A percentile compares a stretch with the other conserved stretches of the same genome.
Evolutionary conservation across 2,329 filamentous ascomycete genomes (phyloP).

Genomic region (Aspergillus puulaauensis): DNA sequence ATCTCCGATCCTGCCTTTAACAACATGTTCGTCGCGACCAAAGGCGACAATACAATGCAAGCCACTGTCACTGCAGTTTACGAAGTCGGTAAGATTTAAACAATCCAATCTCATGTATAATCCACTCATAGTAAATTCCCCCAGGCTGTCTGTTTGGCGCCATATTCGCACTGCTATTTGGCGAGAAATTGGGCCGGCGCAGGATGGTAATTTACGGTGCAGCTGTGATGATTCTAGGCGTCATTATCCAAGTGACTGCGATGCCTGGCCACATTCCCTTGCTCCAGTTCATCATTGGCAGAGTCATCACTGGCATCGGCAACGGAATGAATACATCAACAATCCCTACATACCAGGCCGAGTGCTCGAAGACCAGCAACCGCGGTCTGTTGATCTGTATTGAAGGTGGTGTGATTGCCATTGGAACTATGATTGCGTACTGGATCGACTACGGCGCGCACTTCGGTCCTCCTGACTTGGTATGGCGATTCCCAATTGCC

Average conservation of each 20-base stretch:
- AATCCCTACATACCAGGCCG: constrained; percentile 55
- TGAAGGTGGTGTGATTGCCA: constrained; percentile 53
- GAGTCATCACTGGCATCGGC: constrained; percentile 54
- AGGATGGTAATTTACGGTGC: constrained; percentile 58
- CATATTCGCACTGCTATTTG: constrained; percentile 36
- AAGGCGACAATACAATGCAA: constrained; percentile 40
- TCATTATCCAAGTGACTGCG: constrained; percentile 38
- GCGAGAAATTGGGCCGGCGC: constrained; percentile 38
- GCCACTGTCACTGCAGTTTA: constrained; percentile 34
- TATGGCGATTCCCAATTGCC: constrained; percentile 55
- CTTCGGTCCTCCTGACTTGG: constrained; percentile 34
- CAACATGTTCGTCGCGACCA: constrained; percentile 34
- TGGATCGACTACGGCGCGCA: constrained; percentile 53
- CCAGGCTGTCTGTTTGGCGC: constrained; percentile 37
- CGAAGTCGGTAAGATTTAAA: constrained; percentile 16
- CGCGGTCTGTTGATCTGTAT: constrained; percentile 63
- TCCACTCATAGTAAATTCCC: rapidly evolving
- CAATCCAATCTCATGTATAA: too few species aligned
- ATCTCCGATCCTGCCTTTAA: constrained; percentile 33
- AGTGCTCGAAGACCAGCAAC: constrained; percentile 56
- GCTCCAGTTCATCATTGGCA: constrained; percentile 54
- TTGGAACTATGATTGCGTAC: constrained; percentile 54
- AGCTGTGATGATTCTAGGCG: constrained; percentile 48
- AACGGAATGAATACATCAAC: constrained; percentile 59
- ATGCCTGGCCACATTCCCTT: constrained; percentile 34